Base-by-base conservation (phyloP, 108 stramenopile species). In the Epithemia pelagica region DNA sequence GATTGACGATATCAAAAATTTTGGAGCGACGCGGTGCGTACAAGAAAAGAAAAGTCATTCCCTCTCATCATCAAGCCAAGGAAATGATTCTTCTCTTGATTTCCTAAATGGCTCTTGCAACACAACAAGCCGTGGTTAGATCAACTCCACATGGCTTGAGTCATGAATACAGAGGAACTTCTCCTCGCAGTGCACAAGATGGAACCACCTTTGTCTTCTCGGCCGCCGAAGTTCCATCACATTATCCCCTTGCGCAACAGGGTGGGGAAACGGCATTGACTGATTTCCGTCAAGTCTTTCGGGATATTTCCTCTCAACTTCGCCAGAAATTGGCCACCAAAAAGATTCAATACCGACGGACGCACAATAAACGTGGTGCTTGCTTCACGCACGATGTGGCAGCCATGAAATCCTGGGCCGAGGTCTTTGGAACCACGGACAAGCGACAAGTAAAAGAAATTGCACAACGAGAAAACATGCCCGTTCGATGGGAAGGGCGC, bases 91-190 rank as follows among this genome's bases (percentile, higher is more conserved):
- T 54, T 31, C 31, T 29, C 61, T 1, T 15, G 3, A 1, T 73
- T 73, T 61, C 20, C 66, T 2, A 56, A 26, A 24, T 7, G 19
- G 0, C 71, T 33, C 31, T 25, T 72, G 2, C 29, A 59, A 61
- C 32, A 21, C 21, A 77, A 83, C 30, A 61, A 64, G 20, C 19
- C 26, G 0, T 80, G 82, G 82, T 53, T 83, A 15, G 67, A 72
- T 3, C 52, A 71, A 30, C 66, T 64, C 76, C 80, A 28, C 63
- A 71, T 24, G n/a, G n/a, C n/a, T 66, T 81, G 33, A 57, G 55
- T 32, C 57, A 81, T 30, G 32, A 29, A 1, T 81, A 81, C 62
- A 69, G 73, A n/a, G 80, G 80, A 59, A 81, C 80, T 8, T 77
- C 76, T 0, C 76, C 80, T 24, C 73, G 80, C 27, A 63, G 22